Evolutionary conservation across 202 grass and related monocot genomes (phyloP).

Genomic region (Elaeis oleifera): DNA sequence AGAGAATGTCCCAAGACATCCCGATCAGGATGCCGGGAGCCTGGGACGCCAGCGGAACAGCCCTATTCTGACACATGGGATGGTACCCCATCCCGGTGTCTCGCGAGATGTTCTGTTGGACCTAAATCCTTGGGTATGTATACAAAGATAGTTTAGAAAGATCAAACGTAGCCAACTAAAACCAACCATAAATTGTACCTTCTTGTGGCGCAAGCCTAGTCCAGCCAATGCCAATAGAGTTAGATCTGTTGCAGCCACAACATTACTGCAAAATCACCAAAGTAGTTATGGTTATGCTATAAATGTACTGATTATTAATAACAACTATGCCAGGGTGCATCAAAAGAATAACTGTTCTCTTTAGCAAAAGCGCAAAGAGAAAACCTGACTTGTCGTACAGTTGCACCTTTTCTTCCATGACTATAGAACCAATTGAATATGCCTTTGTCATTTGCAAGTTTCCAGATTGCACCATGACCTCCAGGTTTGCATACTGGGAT

Average conservation of each 20-base stretch:
- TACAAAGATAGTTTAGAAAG: too few relatives aligned
- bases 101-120: too few relatives aligned
- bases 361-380: conserved; percentile 10
- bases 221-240: conserved; percentile 90
- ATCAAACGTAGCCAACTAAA: too few relatives aligned
- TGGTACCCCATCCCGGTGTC: too few relatives aligned
- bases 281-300: neutral
- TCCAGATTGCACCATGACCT: conserved; percentile 95
- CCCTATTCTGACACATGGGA: too few relatives aligned
- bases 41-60: too few relatives aligned
- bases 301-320: too few relatives aligned
- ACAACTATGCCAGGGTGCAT: too few relatives aligned
- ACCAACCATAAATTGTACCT: conserved; percentile 34
- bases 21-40: too few relatives aligned
- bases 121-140: too few relatives aligned
- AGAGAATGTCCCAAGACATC: too few relatives aligned
- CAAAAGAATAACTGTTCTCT: too few relatives aligned
- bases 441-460: conserved; percentile 81
- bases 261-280: conserved; percentile 68
- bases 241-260: conserved; percentile 92
- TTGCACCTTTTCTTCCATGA: conserved; percentile 86
- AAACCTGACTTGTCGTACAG: conserved; percentile 95
- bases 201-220: conserved; percentile 61
- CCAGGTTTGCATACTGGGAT: conserved; percentile 87
- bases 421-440: conserved; percentile 70